A percentile compares a stretch with the other conserved stretches of the same genome.
Conservation (phyloP, 805 yeast species). For the Candida mattraensis region DNA sequence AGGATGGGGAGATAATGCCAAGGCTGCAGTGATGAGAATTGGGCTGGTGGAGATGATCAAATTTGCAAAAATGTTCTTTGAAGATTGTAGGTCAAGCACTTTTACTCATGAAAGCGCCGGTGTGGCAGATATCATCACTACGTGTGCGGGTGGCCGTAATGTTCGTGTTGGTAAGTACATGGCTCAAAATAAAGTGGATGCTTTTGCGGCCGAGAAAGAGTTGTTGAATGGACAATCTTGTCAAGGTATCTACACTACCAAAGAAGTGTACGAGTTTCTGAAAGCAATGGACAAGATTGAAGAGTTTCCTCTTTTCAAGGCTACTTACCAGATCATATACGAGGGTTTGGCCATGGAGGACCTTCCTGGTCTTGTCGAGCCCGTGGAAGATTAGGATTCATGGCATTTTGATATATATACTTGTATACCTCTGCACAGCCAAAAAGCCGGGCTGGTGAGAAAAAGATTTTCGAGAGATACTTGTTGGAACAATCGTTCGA, state of each 20-base stretch:
- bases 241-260: conserved; percentile 89
- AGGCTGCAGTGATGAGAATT: conserved; percentile 95
- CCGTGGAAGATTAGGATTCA: conserved; percentile 35
- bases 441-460: no score
- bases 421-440: no score
- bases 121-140: conserved; percentile 96
- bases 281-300: conserved; percentile 47
- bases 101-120: conserved; percentile 95
- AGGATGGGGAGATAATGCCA: conserved; percentile 99
- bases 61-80: conserved; percentile 83
- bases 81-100: conserved; percentile 68
- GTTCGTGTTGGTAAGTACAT: conserved; percentile 85
- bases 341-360: conserved; percentile 72
- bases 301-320: conserved; percentile 81
- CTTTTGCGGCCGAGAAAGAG: conserved; percentile 80
- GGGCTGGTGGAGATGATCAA: conserved; percentile 88
- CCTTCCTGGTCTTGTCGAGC: conserved; percentile 70
- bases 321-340: conserved; percentile 81
- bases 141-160: conserved; percentile 97
- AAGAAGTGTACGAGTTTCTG: conserved; percentile 87
- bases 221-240: conserved; percentile 94
- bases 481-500: no score
- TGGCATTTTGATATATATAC: no score
- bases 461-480: no score
- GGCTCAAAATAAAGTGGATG: conserved; percentile 76